A percentile compares a stretch with the other conserved stretches of the same genome.
Evolutionary conservation across 768 basidiomycete species (phyloP).

Genomic region (Tulasnella sp.): DNA sequence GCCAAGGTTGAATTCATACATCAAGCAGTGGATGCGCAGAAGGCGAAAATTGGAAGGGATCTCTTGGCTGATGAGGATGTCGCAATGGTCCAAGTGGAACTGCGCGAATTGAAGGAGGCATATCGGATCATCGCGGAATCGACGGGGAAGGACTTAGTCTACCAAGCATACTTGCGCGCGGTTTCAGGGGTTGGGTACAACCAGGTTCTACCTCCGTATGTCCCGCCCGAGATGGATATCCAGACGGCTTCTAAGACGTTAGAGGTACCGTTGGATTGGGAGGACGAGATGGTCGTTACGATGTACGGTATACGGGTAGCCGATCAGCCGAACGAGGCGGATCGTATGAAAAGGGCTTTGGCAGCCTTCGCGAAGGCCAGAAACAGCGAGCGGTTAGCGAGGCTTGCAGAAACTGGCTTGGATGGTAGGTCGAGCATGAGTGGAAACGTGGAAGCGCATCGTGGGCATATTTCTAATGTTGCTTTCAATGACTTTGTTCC

Average conservation of each 20-base stretch:
- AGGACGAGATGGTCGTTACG: conserved; percentile 66
- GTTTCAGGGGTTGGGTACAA: conserved; percentile 27
- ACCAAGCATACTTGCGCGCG: conserved; percentile 41
- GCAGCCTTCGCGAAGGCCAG: conserved; percentile 60
- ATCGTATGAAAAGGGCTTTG: conserved; percentile 65
- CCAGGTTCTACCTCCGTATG: neutral
- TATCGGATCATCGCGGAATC: conserved; percentile 57
- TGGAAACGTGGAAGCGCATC: neutral
- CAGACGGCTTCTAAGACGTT: conserved; percentile 60
- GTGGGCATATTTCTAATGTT: no score
- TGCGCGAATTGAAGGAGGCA: conserved; percentile 49
- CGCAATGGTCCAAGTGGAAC: neutral
- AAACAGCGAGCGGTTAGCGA: conserved; percentile 57
- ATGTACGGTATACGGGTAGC: conserved; percentile 65
- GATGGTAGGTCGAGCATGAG: conserved; percentile 50
- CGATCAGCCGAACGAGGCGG: conserved; percentile 53
- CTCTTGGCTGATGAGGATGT: neutral
- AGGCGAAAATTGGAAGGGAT: neutral
- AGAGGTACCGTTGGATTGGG: conserved; percentile 57
- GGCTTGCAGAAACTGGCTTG: conserved; percentile 50
- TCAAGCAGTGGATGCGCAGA: neutral
- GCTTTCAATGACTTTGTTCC: no score
- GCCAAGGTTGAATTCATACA: conserved; percentile 32
- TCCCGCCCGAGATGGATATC: conserved; percentile 44
- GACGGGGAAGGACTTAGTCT: conserved; percentile 40